These are phyloP conservation scores for Huiozyma sinensis DNA, from an alignment of 805 yeast species.

Conservation along the genomic window DNA sequence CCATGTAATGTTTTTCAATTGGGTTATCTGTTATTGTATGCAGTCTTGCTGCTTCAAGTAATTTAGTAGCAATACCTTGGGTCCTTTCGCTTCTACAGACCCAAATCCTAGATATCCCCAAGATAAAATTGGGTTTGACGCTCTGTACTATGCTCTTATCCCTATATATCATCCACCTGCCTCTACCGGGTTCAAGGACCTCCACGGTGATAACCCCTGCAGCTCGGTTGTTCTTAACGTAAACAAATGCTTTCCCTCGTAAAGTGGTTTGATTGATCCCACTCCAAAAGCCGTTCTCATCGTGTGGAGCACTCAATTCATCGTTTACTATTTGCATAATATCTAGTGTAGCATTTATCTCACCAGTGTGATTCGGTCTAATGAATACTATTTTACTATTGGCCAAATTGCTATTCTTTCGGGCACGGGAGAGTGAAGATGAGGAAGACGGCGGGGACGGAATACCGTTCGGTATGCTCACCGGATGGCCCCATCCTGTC, in stretches of 20 bases:
- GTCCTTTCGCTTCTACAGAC: conserved; percentile 37
- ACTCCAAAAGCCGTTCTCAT: conserved; percentile 34
- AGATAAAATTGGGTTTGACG: conserved; percentile 29
- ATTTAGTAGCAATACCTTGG: conserved; percentile 36
- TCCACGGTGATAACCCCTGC: conserved; percentile 52
- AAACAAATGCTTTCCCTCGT: conserved; percentile 40
- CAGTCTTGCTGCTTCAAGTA: conserved; percentile 35
- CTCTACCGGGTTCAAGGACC: conserved; percentile 24
- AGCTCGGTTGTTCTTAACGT: conserved; percentile 35
- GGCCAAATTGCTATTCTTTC: not conserved
- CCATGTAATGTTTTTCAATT: conserved; percentile 36
- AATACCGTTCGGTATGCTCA: conserved; percentile 3
- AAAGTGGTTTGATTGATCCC: conserved; percentile 4
- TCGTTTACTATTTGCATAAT: conserved; percentile 45
- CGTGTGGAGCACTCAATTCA: conserved; percentile 49
- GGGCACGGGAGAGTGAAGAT: conserved; percentile 2
- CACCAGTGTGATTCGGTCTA: conserved; percentile 22
- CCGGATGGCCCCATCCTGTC: conserved; percentile 25
- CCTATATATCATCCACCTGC: conserved; percentile 51
- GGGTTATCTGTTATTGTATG: conserved; percentile 40
- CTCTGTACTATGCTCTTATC: conserved; percentile 41
- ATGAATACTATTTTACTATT: conserved; percentile 30
- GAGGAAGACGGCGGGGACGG: conserved; percentile 8
- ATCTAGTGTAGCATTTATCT: conserved; percentile 29
- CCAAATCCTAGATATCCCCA: conserved; percentile 43